Percentiles rank a stretch among this genome's conserved stretches.
Conservation (phyloP, 2,329 filamentous ascomycete species). For the Diaporthe vexans region DNA sequence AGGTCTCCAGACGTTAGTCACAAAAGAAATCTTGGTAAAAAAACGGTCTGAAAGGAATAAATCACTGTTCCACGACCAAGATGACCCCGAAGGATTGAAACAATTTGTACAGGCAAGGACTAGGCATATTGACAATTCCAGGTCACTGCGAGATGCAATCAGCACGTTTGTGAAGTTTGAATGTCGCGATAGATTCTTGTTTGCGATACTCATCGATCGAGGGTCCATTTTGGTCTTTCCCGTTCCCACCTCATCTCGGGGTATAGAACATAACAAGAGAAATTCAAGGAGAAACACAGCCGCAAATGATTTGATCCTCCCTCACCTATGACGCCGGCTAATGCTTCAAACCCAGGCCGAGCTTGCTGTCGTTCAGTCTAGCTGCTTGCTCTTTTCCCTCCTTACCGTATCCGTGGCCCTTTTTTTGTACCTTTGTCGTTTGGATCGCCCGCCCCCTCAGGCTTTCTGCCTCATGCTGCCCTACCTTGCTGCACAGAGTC, state of each 20-base stretch:
- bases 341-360: slow-evolving; percentile 40
- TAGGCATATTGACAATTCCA: not conserved
- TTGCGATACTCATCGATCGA: slow-evolving; percentile 30
- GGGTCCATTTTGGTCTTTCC: slow-evolving; percentile 34
- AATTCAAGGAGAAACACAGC: slow-evolving; percentile 18
- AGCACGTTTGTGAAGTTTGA: not conserved
- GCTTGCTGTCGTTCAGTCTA: slow-evolving; percentile 41
- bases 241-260: slow-evolving; percentile 34
- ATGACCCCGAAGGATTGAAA: not conserved
- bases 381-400: slow-evolving; percentile 38
- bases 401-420: slow-evolving; percentile 39
- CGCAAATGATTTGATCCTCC: slow-evolving; percentile 36
- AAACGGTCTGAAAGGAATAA: not conserved
- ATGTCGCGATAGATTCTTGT: slow-evolving; percentile 2
- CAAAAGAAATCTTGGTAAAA: not conserved
- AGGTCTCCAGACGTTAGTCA: not conserved
- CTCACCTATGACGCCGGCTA: slow-evolving; percentile 40
- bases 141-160: not conserved
- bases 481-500: not conserved
- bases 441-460: not conserved
- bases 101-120: not conserved
- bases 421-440: not conserved
- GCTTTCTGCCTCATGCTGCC: not conserved
- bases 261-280: slow-evolving; percentile 40
- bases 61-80: not conserved